Evolutionary conservation across 257 asterid genomes (phyloP).

Genomic region (Petunia secreta): DNA sequence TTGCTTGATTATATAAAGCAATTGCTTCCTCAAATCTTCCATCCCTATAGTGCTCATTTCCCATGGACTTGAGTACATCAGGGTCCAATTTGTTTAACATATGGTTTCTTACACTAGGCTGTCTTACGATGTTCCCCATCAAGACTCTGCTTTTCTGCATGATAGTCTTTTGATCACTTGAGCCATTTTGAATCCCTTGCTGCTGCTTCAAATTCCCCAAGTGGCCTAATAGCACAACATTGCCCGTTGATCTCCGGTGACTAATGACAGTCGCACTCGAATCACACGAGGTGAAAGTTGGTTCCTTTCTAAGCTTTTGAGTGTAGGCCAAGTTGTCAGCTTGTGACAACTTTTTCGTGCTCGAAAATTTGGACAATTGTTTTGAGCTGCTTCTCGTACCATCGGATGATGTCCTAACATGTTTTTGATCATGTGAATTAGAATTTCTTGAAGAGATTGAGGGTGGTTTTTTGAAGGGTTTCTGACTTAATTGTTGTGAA

Average conservation of each 20-base stretch:
- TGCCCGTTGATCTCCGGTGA: conserved; percentile 40
- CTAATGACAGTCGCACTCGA: conserved; percentile 34
- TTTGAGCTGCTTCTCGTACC: conserved; percentile 31
- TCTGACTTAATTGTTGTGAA: conserved; percentile 16
- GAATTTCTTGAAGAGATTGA: conserved; percentile 30
- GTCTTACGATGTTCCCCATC: conserved; percentile 40
- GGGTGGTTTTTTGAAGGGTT: conserved; percentile 24
- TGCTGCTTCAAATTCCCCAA: conserved; percentile 46
- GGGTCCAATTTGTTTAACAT: conserved; percentile 36
- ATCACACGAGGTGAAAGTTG: conserved; percentile 42
- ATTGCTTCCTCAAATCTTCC: conserved; percentile 59
- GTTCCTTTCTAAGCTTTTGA: conserved; percentile 33
- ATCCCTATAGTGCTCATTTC: conserved; percentile 53
- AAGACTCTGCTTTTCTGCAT: not conserved
- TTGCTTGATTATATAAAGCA: conserved; percentile 57
- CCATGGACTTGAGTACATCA: conserved; percentile 55
- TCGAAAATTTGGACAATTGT: conserved; percentile 39
- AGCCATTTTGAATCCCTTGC: conserved; percentile 9
- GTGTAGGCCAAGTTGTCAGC: conserved; percentile 38
- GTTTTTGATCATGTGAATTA: conserved; percentile 25
- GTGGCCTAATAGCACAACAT: conserved; percentile 53
- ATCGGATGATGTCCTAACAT: conserved; percentile 19
- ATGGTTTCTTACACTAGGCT: conserved; percentile 26
- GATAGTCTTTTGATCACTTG: not conserved
- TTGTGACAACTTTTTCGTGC: conserved; percentile 32